phyloP scores from a whole-genome alignment of 2,329 filamentous ascomycete genomes.

The Pseudogymnoascus sp. region DNA sequence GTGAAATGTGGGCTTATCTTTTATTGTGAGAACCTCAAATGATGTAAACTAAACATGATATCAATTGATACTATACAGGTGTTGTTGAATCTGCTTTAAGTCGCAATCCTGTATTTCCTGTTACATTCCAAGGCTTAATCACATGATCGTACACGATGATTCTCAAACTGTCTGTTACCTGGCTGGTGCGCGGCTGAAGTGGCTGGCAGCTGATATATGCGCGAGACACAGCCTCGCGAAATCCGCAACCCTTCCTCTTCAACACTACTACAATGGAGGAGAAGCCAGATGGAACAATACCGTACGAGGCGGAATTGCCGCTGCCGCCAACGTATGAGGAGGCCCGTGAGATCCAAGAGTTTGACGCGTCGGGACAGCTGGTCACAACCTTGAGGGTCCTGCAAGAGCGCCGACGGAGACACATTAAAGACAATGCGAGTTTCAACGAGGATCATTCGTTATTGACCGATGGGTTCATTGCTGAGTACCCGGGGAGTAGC shows the following conservation, averaged over 20 bases:
- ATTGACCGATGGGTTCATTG: neutral
- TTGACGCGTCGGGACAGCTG: neutral
- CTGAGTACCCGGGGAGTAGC: neutral
- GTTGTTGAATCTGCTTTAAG: neutral
- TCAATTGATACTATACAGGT: neutral
- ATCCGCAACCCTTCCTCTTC: neutral
- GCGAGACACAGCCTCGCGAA: neutral
- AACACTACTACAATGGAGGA: neutral
- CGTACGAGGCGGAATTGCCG: neutral
- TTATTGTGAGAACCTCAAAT: neutral
- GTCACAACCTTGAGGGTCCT: neutral
- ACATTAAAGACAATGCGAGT: neutral
- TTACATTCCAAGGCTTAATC: neutral
- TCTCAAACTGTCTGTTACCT: neutral
- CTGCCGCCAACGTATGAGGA: neutral
- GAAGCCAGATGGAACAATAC: neutral
- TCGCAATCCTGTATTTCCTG: neutral
- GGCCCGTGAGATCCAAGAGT: neutral
- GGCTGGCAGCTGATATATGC: neutral
- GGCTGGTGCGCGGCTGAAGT: neutral
- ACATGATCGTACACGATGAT: neutral
- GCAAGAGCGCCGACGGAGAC: neutral
- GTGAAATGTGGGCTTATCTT: neutral
- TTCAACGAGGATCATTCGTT: neutral
- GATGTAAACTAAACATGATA: neutral